Percentiles rank a stretch among this genome's conserved stretches.
These are phyloP conservation scores for Salix purpurea DNA, from an alignment of 345 rosid species.

Conservation along the genomic window DNA sequence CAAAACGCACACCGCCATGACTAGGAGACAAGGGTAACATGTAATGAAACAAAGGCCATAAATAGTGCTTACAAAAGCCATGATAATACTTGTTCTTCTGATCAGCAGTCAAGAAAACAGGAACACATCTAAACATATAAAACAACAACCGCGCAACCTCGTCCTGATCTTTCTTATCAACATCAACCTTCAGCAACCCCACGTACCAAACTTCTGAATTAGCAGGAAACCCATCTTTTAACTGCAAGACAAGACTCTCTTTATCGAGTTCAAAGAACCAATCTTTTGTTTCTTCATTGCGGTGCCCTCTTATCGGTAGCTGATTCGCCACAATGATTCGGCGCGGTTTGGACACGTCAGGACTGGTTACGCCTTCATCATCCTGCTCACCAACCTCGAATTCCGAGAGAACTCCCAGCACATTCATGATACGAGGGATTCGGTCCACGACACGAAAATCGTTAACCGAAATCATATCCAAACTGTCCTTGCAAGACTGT, in stretches of 20 bases:
- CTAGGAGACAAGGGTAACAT: constrained; percentile 52
- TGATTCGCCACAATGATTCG: constrained; percentile 69
- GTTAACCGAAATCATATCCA: constrained; percentile 55
- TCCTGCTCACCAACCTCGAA: constrained; percentile 10
- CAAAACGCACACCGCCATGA: constrained; percentile 55
- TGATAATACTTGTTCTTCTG: constrained; percentile 55
- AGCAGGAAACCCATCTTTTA: constrained; percentile 56
- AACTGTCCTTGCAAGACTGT: constrained; percentile 44
- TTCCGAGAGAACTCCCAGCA: constrained; percentile 38
- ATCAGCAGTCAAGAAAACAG: constrained; percentile 59
- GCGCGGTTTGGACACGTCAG: constrained; percentile 14
- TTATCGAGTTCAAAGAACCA: constrained; percentile 62
- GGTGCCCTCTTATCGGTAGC: constrained; percentile 47
- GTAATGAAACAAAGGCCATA: constrained; percentile 85
- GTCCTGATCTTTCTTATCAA: constrained; percentile 51
- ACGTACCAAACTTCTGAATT: constrained; percentile 56
- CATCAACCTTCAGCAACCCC: constrained; percentile 54
- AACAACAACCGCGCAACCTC: constrained; percentile 43
- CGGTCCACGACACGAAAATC: constrained; percentile 54
- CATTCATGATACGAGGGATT: constrained; percentile 49
- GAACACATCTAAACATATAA: constrained; percentile 59
- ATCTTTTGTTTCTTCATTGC: constrained; percentile 25
- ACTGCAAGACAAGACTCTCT: constrained; percentile 51
- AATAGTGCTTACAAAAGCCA: constrained; percentile 82
- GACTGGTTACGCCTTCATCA: constrained; percentile 9